Percentiles rank a stretch among this genome's conserved stretches.
phyloP scores from a whole-genome alignment of 163 green algal genomes.

The Coccomyxa subellipsoidea region DNA sequence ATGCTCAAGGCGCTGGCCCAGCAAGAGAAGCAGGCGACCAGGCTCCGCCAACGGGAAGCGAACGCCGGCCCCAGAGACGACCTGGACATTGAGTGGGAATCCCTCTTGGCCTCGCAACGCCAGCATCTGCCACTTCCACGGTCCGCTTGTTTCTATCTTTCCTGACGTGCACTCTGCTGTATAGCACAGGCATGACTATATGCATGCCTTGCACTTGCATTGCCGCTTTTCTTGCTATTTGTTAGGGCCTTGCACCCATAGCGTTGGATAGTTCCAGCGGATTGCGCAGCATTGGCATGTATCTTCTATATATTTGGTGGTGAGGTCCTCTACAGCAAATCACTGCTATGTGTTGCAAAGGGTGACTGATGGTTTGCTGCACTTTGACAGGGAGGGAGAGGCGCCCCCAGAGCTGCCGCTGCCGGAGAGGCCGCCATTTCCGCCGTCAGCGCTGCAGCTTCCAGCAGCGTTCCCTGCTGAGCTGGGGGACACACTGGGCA shows the following conservation, averaged over 20 bases:
- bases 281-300: no score
- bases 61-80: slow-evolving; percentile 62
- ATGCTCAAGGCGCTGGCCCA: slow-evolving; percentile 44
- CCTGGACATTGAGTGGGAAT: slow-evolving; percentile 71
- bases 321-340: no score
- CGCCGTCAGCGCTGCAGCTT: slow-evolving; percentile 48
- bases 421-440: slow-evolving; percentile 59
- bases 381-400: not conserved
- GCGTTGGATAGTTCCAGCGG: no score
- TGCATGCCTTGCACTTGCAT: no score
- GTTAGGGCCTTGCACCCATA: no score
- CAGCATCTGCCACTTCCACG: not conserved
- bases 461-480: slow-evolving; percentile 45
- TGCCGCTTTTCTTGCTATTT: no score
- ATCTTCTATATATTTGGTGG: no score
- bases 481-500: slow-evolving; percentile 43
- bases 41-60: slow-evolving; percentile 33
- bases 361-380: no score
- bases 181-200: no score
- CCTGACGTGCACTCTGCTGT: no score
- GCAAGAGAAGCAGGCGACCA: slow-evolving; percentile 51
- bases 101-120: slow-evolving; percentile 43
- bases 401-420: not conserved
- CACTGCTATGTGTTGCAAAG: no score
- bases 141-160: no score